These are phyloP conservation scores for Xanthoceras sorbifolium DNA, from an alignment of 345 rosid species.

Conservation along the genomic window DNA sequence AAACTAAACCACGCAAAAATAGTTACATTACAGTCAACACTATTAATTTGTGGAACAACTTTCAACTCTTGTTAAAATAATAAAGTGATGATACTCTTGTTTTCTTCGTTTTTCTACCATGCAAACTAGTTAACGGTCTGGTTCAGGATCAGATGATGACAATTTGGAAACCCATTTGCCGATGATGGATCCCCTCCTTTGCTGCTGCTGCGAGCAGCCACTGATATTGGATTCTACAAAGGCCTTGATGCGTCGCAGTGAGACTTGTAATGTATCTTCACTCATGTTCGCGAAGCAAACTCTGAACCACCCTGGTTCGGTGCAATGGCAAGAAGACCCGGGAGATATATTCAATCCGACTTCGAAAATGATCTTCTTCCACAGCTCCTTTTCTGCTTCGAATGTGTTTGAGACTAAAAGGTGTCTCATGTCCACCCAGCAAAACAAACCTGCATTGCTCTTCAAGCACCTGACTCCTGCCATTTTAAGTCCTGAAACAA, in stretches of 20 bases:
- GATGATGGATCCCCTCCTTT: constrained; percentile 27
- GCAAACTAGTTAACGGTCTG: constrained; percentile 28
- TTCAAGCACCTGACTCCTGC: constrained; percentile 61
- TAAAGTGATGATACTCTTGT: background rate
- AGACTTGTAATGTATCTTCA: constrained; percentile 44
- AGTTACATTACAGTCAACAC: background rate
- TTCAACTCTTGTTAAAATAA: background rate
- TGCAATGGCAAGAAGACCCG: constrained; percentile 82
- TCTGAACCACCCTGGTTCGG: constrained; percentile 89
- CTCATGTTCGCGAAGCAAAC: constrained; percentile 79
- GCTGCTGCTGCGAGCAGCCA: background rate
- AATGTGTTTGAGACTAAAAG: constrained; percentile 56
- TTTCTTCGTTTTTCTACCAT: background rate
- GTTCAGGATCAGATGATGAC: constrained; percentile 27
- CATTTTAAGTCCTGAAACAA: constrained; percentile 56
- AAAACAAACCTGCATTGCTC: constrained; percentile 79
- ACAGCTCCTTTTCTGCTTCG: constrained; percentile 65
- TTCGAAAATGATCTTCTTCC: constrained; percentile 62
- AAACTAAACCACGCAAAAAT: background rate
- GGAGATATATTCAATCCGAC: constrained; percentile 81
- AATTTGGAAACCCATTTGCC: constrained; percentile 49
- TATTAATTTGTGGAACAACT: background rate
- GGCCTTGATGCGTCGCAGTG: constrained; percentile 49
- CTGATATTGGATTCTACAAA: constrained; percentile 28
- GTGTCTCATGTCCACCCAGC: constrained; percentile 86